A percentile compares a stretch with the other conserved stretches of the same genome.
Conservation (phyloP, 1,284 basidiomycete species). For the Leccinum pallidistipes region DNA sequence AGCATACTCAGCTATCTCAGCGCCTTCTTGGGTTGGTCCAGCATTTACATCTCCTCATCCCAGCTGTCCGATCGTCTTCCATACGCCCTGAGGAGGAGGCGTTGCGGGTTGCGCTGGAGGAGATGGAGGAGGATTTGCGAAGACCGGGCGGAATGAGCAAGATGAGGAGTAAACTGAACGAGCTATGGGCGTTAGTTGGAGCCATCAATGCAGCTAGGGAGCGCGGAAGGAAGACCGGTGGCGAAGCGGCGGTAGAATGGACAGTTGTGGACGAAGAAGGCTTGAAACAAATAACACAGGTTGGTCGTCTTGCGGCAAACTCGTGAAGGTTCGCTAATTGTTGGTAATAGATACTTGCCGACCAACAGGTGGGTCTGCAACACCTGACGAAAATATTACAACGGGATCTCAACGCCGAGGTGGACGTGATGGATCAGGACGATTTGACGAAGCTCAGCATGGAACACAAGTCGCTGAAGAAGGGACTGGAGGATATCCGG, state of each 20-base stretch:
- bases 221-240: slow-evolving; percentile 46
- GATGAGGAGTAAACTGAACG: slow-evolving; percentile 74
- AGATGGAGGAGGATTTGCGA: slow-evolving; percentile 73
- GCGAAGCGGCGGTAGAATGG: slow-evolving; percentile 58
- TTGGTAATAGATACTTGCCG: slow-evolving; percentile 61
- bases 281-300: slow-evolving; percentile 74
- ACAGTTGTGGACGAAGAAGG: slow-evolving; percentile 84
- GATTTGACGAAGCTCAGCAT: slow-evolving; percentile 46
- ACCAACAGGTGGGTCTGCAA: slow-evolving; percentile 79
- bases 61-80: slow-evolving; percentile 72
- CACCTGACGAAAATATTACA: slow-evolving; percentile 78
- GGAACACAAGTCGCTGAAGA: slow-evolving; percentile 43
- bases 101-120: slow-evolving; percentile 67
- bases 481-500: slow-evolving; percentile 49
- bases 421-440: slow-evolving; percentile 53
- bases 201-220: slow-evolving; percentile 68
- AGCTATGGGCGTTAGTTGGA: slow-evolving; percentile 86
- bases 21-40: slow-evolving; percentile 74
- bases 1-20: slow-evolving; percentile 74
- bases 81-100: slow-evolving; percentile 84
- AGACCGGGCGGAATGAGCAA: slow-evolving; percentile 50
- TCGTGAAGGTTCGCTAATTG: slow-evolving; percentile 1
- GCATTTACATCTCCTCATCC: slow-evolving; percentile 79
- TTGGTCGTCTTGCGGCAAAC: slow-evolving; percentile 32
- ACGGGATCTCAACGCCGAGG: slow-evolving; percentile 50